Conservation (phyloP, 345 rosid genomes). For the Anacardium occidentale region DNA sequence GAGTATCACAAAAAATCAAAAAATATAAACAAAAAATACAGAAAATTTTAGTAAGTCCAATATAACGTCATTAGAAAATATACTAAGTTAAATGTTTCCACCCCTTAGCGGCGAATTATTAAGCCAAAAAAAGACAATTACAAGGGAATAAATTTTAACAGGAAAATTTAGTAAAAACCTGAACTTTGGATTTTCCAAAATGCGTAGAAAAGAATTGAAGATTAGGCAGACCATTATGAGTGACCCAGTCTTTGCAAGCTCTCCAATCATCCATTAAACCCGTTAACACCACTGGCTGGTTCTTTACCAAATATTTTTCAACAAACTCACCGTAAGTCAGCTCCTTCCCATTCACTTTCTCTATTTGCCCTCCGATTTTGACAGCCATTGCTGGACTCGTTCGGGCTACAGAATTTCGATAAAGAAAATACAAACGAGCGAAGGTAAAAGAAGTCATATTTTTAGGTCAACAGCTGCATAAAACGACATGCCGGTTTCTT, state of each 20-base stretch:
- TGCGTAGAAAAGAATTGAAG: conserved; percentile 60
- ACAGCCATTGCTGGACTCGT: conserved; percentile 34
- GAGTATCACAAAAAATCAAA: neutral
- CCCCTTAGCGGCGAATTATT: neutral
- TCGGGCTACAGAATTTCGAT: neutral
- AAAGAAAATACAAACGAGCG: neutral
- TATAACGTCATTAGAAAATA: neutral
- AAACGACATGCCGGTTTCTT: neutral
- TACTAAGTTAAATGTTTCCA: neutral
- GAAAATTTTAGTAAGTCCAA: neutral
- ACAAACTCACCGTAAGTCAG: conserved; percentile 61
- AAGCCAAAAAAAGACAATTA: neutral
- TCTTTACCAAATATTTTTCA: conserved; percentile 60
- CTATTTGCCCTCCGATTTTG: conserved; percentile 57
- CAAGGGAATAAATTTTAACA: neutral
- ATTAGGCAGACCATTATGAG: conserved; percentile 49
- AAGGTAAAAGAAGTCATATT: too few species aligned
- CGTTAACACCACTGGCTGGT: conserved; percentile 69
- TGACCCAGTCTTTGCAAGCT: conserved; percentile 80
- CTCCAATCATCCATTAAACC: conserved; percentile 80
- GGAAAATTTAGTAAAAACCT: conserved; percentile 39
- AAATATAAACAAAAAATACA: neutral
- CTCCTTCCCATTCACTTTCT: conserved; percentile 65
- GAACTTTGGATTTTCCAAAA: conserved; percentile 75
- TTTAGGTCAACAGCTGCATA: neutral